phyloP scores from a whole-genome alignment of 257 asterid species.

The Eustoma russellianum region DNA sequence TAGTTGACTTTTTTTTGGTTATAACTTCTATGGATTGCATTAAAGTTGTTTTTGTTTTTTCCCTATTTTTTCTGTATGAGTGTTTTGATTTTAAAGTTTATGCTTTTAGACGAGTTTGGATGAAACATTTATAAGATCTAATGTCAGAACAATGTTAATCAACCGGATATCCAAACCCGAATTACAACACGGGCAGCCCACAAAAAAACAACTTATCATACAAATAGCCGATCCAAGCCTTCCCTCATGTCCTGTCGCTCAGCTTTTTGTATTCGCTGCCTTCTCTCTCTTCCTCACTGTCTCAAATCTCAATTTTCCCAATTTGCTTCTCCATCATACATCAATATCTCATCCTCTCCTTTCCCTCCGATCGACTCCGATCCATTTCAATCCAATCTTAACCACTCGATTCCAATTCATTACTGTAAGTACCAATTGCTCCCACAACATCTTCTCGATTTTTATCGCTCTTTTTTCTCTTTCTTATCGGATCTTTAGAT shows the following conservation, averaged over 20 bases:
- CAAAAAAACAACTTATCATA: conserved; percentile 18
- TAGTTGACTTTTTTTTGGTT: too few species aligned
- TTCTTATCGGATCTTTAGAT: conserved; percentile 10
- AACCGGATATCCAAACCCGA: too few species aligned
- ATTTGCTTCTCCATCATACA: conserved; percentile 4
- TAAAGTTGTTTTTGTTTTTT: too few species aligned
- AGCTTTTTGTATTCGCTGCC: conserved; percentile 26
- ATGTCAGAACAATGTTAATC: too few species aligned
- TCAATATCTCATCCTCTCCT: conserved; percentile 27
- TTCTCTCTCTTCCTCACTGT: conserved; percentile 26
- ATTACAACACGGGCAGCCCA: background rate
- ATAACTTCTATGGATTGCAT: too few species aligned
- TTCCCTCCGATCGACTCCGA: conserved; percentile 29
- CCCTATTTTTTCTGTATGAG: too few species aligned
- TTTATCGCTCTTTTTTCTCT: too few species aligned
- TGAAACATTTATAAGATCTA: too few species aligned
- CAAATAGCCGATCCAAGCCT: conserved; percentile 25
- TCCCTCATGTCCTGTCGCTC: conserved; percentile 25
- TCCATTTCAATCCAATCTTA: conserved; percentile 30
- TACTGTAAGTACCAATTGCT: conserved; percentile 34
- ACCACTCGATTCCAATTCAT: conserved; percentile 26
- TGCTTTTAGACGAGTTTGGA: too few species aligned
- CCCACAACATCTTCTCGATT: background rate
- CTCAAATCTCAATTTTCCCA: background rate
- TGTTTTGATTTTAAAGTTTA: too few species aligned